phyloP scores from a whole-genome alignment of 2,329 filamentous ascomycete genomes.

The Xylaria sp. region DNA sequence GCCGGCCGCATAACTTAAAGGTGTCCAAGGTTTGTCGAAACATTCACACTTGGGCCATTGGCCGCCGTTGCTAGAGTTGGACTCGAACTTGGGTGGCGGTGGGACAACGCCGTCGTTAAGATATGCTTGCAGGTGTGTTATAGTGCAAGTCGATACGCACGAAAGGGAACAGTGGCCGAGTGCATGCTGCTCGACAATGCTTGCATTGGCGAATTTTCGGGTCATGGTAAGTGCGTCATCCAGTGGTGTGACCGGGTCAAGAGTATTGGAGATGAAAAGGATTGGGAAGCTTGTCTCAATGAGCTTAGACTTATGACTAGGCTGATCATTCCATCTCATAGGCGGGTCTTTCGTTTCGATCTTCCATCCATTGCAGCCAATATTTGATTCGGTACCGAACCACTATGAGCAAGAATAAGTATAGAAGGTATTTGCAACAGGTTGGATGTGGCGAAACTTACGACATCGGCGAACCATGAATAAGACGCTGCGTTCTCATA shows the following conservation, averaged over 20 bases:
- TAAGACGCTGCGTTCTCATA: slow-evolving; percentile 40
- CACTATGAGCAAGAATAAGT: slow-evolving; percentile 33
- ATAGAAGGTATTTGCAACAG: background rate
- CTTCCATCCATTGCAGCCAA: slow-evolving; percentile 45
- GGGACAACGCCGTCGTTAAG: slow-evolving; percentile 45
- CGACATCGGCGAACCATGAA: slow-evolving; percentile 46
- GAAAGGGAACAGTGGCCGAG: slow-evolving; percentile 46
- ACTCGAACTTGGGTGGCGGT: slow-evolving; percentile 32
- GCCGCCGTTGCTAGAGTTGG: slow-evolving; percentile 28
- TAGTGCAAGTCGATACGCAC: slow-evolving; percentile 45
- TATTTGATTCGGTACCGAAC: slow-evolving; percentile 41
- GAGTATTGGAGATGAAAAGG: slow-evolving; percentile 61
- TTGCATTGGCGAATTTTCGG: slow-evolving; percentile 44
- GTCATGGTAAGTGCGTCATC: slow-evolving; percentile 50
- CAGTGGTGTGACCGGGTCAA: slow-evolving; percentile 65
- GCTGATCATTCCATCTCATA: slow-evolving; percentile 41
- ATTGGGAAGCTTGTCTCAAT: slow-evolving; percentile 58
- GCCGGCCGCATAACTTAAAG: background rate
- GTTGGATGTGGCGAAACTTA: slow-evolving; percentile 29
- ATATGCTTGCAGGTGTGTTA: slow-evolving; percentile 44
- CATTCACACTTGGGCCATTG: slow-evolving; percentile 39
- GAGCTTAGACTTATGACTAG: slow-evolving; percentile 37
- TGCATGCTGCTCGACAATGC: slow-evolving; percentile 46
- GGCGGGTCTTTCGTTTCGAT: slow-evolving; percentile 42
- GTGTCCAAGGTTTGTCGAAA: slow-evolving; percentile 38